Conservation (phyloP, 2,329 filamentous ascomycete species). For the Colletotrichum scovillei region DNA sequence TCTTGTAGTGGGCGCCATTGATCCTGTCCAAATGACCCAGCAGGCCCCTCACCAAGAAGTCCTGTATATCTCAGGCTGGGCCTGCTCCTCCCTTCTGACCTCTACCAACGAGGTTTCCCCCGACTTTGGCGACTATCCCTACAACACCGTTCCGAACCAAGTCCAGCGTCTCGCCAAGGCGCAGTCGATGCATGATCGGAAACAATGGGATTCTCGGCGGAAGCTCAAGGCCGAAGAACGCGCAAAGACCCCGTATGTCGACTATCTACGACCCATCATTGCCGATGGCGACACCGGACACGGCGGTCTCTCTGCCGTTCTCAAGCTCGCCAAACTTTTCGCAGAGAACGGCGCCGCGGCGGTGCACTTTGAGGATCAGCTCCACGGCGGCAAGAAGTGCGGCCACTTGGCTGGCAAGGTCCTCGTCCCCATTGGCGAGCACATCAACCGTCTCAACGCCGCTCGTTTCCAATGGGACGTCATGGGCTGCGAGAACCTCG, state of each 20-base stretch:
- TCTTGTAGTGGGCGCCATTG: slow-evolving; percentile 87
- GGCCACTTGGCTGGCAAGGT: slow-evolving; percentile 97
- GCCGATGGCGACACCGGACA: slow-evolving; percentile 97
- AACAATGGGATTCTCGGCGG: slow-evolving; percentile 88
- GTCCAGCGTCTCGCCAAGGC: slow-evolving; percentile 97
- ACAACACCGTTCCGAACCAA: slow-evolving; percentile 98
- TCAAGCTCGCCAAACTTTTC: slow-evolving; percentile 97
- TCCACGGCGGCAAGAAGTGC: slow-evolving; percentile 98
- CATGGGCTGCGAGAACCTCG: slow-evolving; percentile 94
- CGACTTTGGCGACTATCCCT: slow-evolving; percentile 98
- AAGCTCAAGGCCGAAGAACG: slow-evolving; percentile 81
- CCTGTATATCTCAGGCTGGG: slow-evolving; percentile 96
- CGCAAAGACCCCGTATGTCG: slow-evolving; percentile 81
- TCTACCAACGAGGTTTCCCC: slow-evolving; percentile 97
- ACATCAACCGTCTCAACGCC: slow-evolving; percentile 94
- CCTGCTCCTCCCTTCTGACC: slow-evolving; percentile 92
- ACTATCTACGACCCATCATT: slow-evolving; percentile 94
- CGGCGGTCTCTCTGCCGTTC: slow-evolving; percentile 89
- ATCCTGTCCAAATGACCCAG: slow-evolving; percentile 99
- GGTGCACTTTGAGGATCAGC: slow-evolving; percentile 97
- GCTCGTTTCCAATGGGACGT: slow-evolving; percentile 98
- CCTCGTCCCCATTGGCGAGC: slow-evolving; percentile 90
- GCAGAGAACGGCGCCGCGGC: slow-evolving; percentile 96
- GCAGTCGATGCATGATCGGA: slow-evolving; percentile 95
- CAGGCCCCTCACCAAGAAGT: slow-evolving; percentile 97